phyloP scores from a whole-genome alignment of 2,329 filamentous ascomycete genomes.

The Capronia americana region DNA sequence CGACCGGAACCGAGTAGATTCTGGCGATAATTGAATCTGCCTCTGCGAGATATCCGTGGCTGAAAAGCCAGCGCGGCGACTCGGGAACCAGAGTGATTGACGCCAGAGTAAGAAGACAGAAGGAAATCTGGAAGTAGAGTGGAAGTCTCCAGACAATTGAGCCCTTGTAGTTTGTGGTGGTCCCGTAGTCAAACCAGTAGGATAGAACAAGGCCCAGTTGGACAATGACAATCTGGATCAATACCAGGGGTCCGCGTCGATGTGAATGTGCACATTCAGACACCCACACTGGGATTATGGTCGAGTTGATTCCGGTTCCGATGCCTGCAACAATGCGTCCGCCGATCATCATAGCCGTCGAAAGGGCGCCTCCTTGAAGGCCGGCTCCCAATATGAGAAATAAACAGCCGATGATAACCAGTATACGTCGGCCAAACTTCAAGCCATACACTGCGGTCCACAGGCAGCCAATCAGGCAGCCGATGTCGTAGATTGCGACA shows the following conservation, averaged over 20 bases:
- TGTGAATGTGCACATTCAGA: constrained; percentile 12
- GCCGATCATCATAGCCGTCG: constrained; percentile 38
- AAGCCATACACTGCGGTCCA: background rate
- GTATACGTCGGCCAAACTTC: constrained; percentile 32
- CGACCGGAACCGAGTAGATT: no score
- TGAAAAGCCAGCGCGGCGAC: no score
- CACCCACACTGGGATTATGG: constrained; percentile 39
- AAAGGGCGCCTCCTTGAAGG: constrained; percentile 37
- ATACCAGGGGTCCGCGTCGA: constrained; percentile 18
- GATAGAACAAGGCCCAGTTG: constrained; percentile 1
- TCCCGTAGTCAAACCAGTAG: constrained; percentile 13
- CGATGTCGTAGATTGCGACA: no score
- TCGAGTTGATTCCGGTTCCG: constrained; percentile 41
- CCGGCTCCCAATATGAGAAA: constrained; percentile 38
- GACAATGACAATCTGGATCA: no score
- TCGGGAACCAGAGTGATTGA: background rate
- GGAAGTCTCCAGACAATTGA: constrained; percentile 5
- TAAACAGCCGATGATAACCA: constrained; percentile 14
- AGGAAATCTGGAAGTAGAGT: constrained; percentile 4
- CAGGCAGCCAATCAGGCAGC: no score
- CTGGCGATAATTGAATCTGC: no score
- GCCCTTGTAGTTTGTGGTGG: background rate
- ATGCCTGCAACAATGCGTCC: constrained; percentile 41
- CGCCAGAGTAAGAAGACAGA: background rate
- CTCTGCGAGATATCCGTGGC: no score